Base-by-base conservation (phyloP, 768 basidiomycete species). In the Tylopilus sp. region DNA sequence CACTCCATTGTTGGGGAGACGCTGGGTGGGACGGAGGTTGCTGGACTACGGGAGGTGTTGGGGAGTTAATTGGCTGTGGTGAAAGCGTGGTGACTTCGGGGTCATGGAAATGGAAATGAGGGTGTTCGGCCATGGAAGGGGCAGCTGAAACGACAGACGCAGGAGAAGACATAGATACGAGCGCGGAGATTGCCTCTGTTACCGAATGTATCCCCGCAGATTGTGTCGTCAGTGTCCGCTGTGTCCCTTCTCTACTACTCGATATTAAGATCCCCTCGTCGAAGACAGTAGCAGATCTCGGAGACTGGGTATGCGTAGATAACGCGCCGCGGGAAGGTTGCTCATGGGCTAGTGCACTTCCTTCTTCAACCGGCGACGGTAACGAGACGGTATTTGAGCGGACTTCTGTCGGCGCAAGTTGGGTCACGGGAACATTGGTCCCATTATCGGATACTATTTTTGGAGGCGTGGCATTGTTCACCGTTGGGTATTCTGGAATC, bases 1-100 rank as follows among this genome's bases (percentile, higher is more conserved):
- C 91, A 13, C 60, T 45, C 51, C 67, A 58, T 11, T 67, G 65
- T 6, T 31, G n/a, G 3, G 54, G 25, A 38, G 57, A 25, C 3
- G 37, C 47, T 11, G 41, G 21, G 12, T 60, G 59, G 6, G 50
- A 25, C 5, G 50, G 30, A 6, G 48, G 42, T 36, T 55, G 57
- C 31, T 53, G 58, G 29, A 40, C 42, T 3, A 21, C 17, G 1
- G 57, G 30, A 17, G 45, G 41, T 4, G 28, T 10, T 8, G 53
- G 45, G 13, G 45, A 14, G 26, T n/a, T 43, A 36, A 48, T 61
- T 21, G 55, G 26, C 6, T 49, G 60, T 7, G 58, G 36, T n/a
- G 54, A 55, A 36, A 48, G 38, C 0, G 50, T 29, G 3, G 50
- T 17, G 17, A 12, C 16, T 1, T 62, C 62, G 4, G 57, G 25